Conservation (phyloP, 2,329 filamentous ascomycete genomes). For the Microsporum ferrugineum region DNA sequence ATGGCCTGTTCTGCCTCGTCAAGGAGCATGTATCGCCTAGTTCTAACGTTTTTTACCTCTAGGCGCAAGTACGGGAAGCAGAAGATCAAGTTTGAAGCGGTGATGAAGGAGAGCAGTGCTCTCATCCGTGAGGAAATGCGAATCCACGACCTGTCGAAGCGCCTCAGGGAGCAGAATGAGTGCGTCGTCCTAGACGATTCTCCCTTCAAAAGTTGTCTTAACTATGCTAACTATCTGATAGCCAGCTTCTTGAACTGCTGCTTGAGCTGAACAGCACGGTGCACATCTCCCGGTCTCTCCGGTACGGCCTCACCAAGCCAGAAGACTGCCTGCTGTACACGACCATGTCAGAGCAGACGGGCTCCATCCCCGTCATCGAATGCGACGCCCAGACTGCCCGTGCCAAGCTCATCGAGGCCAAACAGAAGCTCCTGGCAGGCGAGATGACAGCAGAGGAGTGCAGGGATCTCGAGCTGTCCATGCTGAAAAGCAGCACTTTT, state of each 20-base stretch:
- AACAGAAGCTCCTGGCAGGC: slow-evolving; percentile 26
- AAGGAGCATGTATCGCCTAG: neutral
- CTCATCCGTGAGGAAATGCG: slow-evolving; percentile 68
- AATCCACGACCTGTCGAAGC: slow-evolving; percentile 66
- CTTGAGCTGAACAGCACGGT: slow-evolving; percentile 78
- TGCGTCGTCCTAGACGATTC: slow-evolving; percentile 36
- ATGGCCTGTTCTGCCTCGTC: neutral
- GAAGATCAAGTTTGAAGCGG: slow-evolving; percentile 69
- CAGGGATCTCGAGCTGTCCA: slow-evolving; percentile 27
- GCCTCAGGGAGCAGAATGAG: slow-evolving; percentile 87
- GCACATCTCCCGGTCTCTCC: slow-evolving; percentile 62
- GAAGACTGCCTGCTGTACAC: slow-evolving; percentile 31
- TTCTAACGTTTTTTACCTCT: neutral
- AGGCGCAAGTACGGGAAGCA: slow-evolving; percentile 82
- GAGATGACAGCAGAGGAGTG: slow-evolving; percentile 27
- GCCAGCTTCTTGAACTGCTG: slow-evolving; percentile 77
- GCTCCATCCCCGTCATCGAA: slow-evolving; percentile 23
- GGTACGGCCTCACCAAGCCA: slow-evolving; percentile 54
- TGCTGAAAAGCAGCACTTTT: slow-evolving; percentile 31
- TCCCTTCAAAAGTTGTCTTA: neutral
- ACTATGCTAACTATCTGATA: slow-evolving; percentile 27
- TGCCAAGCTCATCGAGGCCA: slow-evolving; percentile 30
- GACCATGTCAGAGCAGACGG: slow-evolving; percentile 29
- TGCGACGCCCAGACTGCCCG: slow-evolving; percentile 25
- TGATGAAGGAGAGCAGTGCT: slow-evolving; percentile 57